phyloP scores from a whole-genome alignment of 805 yeast species.

The Kluyveromyces lactis region DNA sequence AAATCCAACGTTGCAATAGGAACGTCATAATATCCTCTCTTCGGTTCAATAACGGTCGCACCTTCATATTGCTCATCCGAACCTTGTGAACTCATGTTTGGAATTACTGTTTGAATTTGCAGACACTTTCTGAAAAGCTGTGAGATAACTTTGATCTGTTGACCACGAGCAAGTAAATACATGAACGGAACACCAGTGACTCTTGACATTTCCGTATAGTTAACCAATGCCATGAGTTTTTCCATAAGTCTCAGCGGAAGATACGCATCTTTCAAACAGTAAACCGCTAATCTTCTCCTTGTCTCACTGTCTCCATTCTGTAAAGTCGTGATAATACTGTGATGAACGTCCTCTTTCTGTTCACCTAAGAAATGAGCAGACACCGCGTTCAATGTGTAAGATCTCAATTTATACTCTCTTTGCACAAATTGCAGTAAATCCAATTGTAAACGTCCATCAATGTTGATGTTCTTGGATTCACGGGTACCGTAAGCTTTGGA shows the following conservation, averaged over 20 bases:
- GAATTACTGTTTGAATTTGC: conserved; percentile 78
- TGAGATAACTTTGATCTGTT: conserved; percentile 94
- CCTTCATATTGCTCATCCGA: conserved; percentile 94
- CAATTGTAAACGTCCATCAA: conserved; percentile 92
- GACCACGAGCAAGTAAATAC: conserved; percentile 82
- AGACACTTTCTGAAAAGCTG: conserved; percentile 91
- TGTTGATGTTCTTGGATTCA: conserved; percentile 83
- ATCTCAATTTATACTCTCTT: conserved; percentile 89
- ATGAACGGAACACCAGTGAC: conserved; percentile 98
- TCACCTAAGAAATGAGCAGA: conserved; percentile 90
- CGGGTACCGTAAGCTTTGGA: conserved; percentile 96
- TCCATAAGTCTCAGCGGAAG: conserved; percentile 82
- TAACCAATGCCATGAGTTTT: conserved; percentile 91
- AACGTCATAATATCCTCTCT: conserved; percentile 89
- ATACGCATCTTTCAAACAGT: conserved; percentile 94
- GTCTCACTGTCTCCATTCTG: conserved; percentile 92
- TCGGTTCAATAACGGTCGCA: conserved; percentile 97
- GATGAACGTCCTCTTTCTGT: conserved; percentile 97
- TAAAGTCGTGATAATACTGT: conserved; percentile 88
- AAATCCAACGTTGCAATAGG: conserved; percentile 98
- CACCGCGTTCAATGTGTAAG: conserved; percentile 91
- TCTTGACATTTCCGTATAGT: conserved; percentile 98
- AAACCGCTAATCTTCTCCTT: conserved; percentile 90
- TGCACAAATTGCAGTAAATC: conserved; percentile 89
- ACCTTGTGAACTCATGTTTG: conserved; percentile 75